Base-by-base conservation (phyloP, 2,329 filamentous ascomycete genomes). In the Paecilomyces sp. region DNA sequence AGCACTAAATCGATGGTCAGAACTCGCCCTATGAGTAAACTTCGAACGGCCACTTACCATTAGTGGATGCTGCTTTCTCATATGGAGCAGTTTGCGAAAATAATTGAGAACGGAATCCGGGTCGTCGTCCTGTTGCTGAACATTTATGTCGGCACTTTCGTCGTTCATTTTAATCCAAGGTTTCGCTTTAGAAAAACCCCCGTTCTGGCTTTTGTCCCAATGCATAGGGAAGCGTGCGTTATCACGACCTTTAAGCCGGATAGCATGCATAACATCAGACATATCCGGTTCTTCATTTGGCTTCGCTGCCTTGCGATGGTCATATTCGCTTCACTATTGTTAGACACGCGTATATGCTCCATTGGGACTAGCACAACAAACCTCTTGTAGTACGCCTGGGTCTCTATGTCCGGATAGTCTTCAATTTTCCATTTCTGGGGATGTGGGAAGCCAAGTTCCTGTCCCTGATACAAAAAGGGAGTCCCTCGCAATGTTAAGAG, bases 191-290 rank as follows among this genome's bases (percentile, higher is more conserved):
- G 60, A 56, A 74, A 90, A 90, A 1, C 88, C 88, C 0, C 83
- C 85, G 63, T 86, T 79, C 0, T 76, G 70, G 0, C 75, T 74
- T 0, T 70, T 77, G 58, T 80, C 80, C 88, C 88, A 90, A 63
- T 88, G 85, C 76, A 91, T 84, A 0, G 88, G 88, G 3, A 85
- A 81, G n/a, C 88, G 79, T 8, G 85, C 81, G 67, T 90, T 84
- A 68, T 90, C 87, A 33, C 86, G 78, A 25, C 62, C 58, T 54
- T 65, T 64, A 28, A 62, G 54, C 24, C 54, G 57, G 55, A 64
- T 62, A 30, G 57, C 55, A 33, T 62, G 4, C 62, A 64, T 64
- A 12, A 61, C 60, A 18, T 62, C 59, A 6, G 58, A 61, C 62
- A 62, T 64, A 28, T 64, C 61, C 2, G 61, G 62, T 30, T 64